phyloP scores from a whole-genome alignment of 2,329 filamentous ascomycete genomes.

The Fusarium graminum region DNA sequence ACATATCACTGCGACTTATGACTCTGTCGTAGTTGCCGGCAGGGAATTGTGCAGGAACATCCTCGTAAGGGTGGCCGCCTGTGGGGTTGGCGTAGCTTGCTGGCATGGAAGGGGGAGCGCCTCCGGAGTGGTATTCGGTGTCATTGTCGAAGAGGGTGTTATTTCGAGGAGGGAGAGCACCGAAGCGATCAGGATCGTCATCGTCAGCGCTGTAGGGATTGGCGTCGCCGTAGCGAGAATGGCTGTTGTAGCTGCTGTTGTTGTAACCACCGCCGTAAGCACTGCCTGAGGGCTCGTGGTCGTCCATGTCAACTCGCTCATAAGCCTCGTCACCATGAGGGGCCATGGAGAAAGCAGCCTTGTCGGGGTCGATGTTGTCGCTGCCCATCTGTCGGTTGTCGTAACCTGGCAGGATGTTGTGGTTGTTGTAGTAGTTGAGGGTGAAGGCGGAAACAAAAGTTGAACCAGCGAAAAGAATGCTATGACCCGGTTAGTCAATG shows the following conservation, averaged over 20 bases:
- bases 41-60: slow-evolving; percentile 67
- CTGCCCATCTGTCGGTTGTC: slow-evolving; percentile 61
- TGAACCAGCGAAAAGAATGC: slow-evolving; percentile 67
- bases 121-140: slow-evolving; percentile 60
- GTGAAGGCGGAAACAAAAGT: slow-evolving; percentile 71
- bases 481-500: slow-evolving; percentile 48
- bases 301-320: slow-evolving; percentile 70
- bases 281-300: slow-evolving; percentile 58
- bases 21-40: slow-evolving; percentile 68
- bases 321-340: slow-evolving; percentile 76
- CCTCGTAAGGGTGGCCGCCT: slow-evolving; percentile 44
- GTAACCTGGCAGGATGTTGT: slow-evolving; percentile 73
- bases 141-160: slow-evolving; percentile 64
- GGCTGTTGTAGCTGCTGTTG: slow-evolving; percentile 51
- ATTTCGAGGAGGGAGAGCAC: slow-evolving; percentile 54
- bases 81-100: slow-evolving; percentile 45
- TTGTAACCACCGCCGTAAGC: slow-evolving; percentile 48
- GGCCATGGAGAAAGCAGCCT: slow-evolving; percentile 76
- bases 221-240: slow-evolving; percentile 54
- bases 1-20: slow-evolving; percentile 50
- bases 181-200: slow-evolving; percentile 58
- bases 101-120: slow-evolving; percentile 45
- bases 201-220: slow-evolving; percentile 58
- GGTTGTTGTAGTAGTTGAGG: slow-evolving; percentile 71
- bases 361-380: slow-evolving; percentile 74